A percentile compares a stretch with the other conserved stretches of the same genome.
phyloP scores from a whole-genome alignment of 208 protist genomes.

The Strigomonas culicis region DNA sequence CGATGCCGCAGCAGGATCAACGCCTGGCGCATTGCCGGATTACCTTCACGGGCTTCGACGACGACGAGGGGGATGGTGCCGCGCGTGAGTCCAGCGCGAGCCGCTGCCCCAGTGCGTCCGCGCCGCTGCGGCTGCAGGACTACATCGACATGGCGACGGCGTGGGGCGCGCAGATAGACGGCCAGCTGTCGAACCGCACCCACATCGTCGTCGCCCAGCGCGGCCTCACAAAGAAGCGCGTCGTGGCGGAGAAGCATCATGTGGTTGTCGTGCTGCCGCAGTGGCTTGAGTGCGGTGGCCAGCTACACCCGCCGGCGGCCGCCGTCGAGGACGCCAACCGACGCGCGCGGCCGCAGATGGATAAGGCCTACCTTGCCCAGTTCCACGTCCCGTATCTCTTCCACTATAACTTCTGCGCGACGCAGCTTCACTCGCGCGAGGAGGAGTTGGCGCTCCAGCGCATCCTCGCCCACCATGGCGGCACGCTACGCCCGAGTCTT shows the following conservation, averaged over 20 bases:
- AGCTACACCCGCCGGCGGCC: background rate
- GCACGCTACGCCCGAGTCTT: slow-evolving; percentile 27
- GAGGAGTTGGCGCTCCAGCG: slow-evolving; percentile 31
- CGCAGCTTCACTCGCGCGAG: slow-evolving; percentile 38
- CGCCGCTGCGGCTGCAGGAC: slow-evolving; percentile 1
- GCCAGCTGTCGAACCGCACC: slow-evolving; percentile 36
- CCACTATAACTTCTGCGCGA: slow-evolving; percentile 64
- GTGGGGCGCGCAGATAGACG: slow-evolving; percentile 30
- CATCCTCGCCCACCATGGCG: slow-evolving; percentile 46
- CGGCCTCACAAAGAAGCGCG: slow-evolving; percentile 65
- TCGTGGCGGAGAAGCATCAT: slow-evolving; percentile 44
- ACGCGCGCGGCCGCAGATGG: background rate
- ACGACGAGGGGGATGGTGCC: no score
- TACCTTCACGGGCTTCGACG: slow-evolving; percentile 28
- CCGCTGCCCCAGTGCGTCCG: background rate
- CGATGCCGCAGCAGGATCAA: background rate
- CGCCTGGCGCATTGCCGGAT: slow-evolving; percentile 3
- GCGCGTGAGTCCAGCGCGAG: background rate
- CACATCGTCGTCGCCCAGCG: slow-evolving; percentile 54
- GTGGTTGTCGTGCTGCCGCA: slow-evolving; percentile 51
- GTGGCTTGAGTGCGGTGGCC: slow-evolving; percentile 37
- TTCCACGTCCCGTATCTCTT: slow-evolving; percentile 37
- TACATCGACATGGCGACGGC: slow-evolving; percentile 11
- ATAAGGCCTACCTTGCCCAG: background rate
- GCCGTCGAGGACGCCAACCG: background rate